Percentiles rank a stretch among this genome's conserved stretches.
phyloP scores from a whole-genome alignment of 177 flowering plant genomes.

The Tripterygium wilfordii region DNA sequence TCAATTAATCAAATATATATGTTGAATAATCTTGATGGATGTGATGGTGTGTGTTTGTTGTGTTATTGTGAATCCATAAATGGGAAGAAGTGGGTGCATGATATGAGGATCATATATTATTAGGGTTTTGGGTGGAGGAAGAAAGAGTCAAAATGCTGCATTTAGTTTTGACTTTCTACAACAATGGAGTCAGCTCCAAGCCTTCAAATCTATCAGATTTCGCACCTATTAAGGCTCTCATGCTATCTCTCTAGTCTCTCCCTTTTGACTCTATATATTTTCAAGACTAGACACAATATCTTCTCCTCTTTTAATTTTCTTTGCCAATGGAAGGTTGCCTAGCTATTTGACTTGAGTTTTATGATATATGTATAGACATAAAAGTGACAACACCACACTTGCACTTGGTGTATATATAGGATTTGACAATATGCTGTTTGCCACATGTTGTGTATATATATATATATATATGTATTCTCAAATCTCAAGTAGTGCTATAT shows the following conservation, averaged over 20 bases:
- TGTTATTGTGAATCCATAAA: slow-evolving; percentile 21
- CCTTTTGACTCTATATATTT: too few relatives aligned
- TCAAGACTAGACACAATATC: too few relatives aligned
- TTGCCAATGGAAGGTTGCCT: slow-evolving; percentile 21
- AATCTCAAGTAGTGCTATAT: too few relatives aligned
- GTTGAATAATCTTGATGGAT: background rate
- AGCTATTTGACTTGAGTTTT: slow-evolving; percentile 18
- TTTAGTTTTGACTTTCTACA: slow-evolving; percentile 5
- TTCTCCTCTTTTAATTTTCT: background rate
- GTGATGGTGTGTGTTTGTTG: slow-evolving; percentile 15
- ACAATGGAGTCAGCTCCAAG: slow-evolving; percentile 17
- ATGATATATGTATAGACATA: slow-evolving; percentile 7
- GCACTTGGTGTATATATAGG: too few relatives aligned
- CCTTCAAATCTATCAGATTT: slow-evolving; percentile 20
- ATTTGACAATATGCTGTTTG: slow-evolving; percentile 11
- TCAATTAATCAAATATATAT: slow-evolving; percentile 5
- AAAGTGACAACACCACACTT: slow-evolving; percentile 11
- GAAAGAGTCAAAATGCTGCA: slow-evolving; percentile 23
- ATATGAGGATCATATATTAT: too few relatives aligned
- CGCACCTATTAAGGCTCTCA: slow-evolving; percentile 22
- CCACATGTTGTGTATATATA: slow-evolving; percentile 6
- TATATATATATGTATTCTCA: too few relatives aligned
- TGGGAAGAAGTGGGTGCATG: slow-evolving; percentile 20
- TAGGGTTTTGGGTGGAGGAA: slow-evolving; percentile 26
- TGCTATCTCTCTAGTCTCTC: background rate